Evolutionary conservation across 805 yeast genomes (phyloP), one percentile per base, ranked within the genome.

Genomic region (Ogataea pini): DNA sequence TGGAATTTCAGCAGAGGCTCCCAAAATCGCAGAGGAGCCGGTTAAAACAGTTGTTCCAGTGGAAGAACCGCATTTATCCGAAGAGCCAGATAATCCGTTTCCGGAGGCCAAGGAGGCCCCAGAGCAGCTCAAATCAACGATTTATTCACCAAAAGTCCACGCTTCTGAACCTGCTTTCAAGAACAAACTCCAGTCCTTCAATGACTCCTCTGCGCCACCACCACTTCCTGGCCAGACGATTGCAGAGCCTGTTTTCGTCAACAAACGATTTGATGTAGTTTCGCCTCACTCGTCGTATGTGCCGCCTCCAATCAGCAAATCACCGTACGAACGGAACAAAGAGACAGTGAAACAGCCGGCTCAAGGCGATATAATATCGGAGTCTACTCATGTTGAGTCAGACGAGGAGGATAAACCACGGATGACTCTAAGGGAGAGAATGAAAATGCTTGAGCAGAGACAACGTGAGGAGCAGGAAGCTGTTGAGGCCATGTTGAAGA

Each of bases 351-450:
- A 17, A 13, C 40, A 33, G 24, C 44, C 51, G 8, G 39, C 52
- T 13, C 49, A 58, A 4, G 48, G 57, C 0, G 61, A 63, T 14
- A 54, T 59, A 6, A 55, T 57, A 8, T 58, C 62, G 7, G 66
- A 62, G 28, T 25, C 57, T 0, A 48, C 58, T 1, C 61, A 61
- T 7, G 65, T 61, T 17, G 68, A 60, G 4, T 56, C 60, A 20
- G 71, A 73, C 48, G 80, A 78, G 49, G 79, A 73, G 24, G 85
- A 76, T 27, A 79, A 76, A 28, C 96, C 96, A 7, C 83, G 86
- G 56, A 68, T 90, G 72, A 85, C 95, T 48, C 72, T 92, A 58
- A 86, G 86, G 62, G 97, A 94, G 58, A 78, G 98, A 55, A 89
- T 92, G 62, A 89, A 89, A 4, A 60, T 88, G 60, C 72, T 92